Conservation (phyloP, 192 early-diverging fungal genomes). For the Backusella morwellensis region DNA sequence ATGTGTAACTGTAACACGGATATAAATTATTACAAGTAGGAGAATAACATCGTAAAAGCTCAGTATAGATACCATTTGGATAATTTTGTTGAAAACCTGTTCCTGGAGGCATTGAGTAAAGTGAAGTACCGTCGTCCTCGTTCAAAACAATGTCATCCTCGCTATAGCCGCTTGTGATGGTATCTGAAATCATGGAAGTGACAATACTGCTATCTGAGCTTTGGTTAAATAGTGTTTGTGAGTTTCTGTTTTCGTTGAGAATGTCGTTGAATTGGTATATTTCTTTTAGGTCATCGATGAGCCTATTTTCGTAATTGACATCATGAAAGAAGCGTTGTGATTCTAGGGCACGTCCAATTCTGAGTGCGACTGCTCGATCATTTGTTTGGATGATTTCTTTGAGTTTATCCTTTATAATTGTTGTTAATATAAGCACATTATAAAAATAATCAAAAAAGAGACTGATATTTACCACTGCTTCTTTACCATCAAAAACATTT, state of each 20-base stretch:
- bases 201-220: neutral
- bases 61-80: conserved; percentile 75
- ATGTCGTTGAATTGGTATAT: conserved; percentile 69
- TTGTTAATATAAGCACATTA: neutral
- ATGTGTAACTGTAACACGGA: conserved; percentile 88
- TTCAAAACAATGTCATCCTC: neutral
- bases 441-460: neutral
- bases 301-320: conserved; percentile 78
- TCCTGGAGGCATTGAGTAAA: neutral
- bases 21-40: conserved; percentile 77
- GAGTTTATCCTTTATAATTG: conserved; percentile 47
- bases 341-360: conserved; percentile 84
- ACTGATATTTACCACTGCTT: conserved; percentile 18
- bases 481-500: conserved; percentile 20
- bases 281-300: conserved; percentile 78
- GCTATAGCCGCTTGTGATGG: neutral
- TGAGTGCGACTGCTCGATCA: conserved; percentile 81
- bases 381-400: conserved; percentile 72
- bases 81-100: neutral
- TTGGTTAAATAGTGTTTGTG: neutral
- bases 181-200: neutral
- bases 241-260: neutral
- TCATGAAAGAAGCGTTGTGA: conserved; percentile 91
- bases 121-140: neutral
- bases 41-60: conserved; percentile 90